Base-by-base conservation (phyloP, 805 yeast genomes). In the Candida ovalis region DNA sequence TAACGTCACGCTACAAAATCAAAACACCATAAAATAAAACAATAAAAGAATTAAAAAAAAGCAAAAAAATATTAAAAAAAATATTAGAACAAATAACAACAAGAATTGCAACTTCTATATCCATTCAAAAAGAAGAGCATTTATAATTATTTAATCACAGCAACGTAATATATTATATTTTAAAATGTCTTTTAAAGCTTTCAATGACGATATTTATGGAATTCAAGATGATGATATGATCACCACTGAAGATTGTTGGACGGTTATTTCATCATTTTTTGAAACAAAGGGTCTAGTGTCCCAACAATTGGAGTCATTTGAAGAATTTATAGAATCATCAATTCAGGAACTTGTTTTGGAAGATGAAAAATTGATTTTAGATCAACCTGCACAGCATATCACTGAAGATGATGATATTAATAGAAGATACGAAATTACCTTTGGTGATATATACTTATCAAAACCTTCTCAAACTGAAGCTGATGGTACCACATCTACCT, bases 171-270 rank as follows among this genome's bases (percentile, higher is more conserved):
- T 27, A 18, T 22, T 13, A 44, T 23, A 35, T n/a, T 35, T 17
- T 23, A 39, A 39, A 23, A 54, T 50, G 59, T 48, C 55, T 47
- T 47, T 56, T 18, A 49, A 49, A 40, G 45, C 43, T 33, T 49
- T 49, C 52, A 49, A 51, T 45, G 52, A 58, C 23, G 60, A 57
- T 27, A 53, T 57, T 42, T 63, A 63, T 44, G 61, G 55, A 42
- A 56, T 62, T 39, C 60, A 56, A 41, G 62, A 82, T 65, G 91
- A 85, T 58, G 84, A 77, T 54, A 80, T 84, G 62, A 88, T 94
- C 72, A 90, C 98, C 28, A 88, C 97, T 25, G 99, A 94, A 73
- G 99, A 94, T 76, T 94, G 99, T 71, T 94, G 99, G 99, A 85
- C 96, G 28, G 98, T 94, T 53, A 94, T 94, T 57, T 86, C 97